Evolutionary conservation across 2,329 filamentous ascomycete species (phyloP), one percentile per base, ranked within the genome.

Genomic region (Chaetothyriales sp.): DNA sequence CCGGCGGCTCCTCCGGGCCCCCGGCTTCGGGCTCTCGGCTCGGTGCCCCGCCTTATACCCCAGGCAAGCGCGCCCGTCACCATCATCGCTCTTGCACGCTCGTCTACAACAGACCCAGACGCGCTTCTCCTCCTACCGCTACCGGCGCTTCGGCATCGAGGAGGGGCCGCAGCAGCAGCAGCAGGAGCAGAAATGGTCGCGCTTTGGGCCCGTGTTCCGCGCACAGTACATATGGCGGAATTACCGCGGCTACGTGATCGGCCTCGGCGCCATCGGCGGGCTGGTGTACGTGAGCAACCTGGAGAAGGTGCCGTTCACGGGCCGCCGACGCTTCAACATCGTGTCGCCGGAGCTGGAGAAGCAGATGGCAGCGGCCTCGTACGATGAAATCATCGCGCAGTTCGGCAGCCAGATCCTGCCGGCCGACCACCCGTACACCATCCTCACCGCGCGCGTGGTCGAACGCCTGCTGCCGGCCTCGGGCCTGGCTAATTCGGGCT

Each of bases 251-350:
- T 44, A 49, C 1, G 45, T 61, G 19, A 37, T 59, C 10, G 57
- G 77, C 5, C 73, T 69, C 2, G 64, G 67, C 1, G 66, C 66
- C 0, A 62, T 66, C 1, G 33, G 33, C 33, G 71, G 69, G 5
- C 70, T 67, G 0, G 64, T 79, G 52, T 80, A 80, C 60, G 59
- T 77, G 18, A 74, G 70, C 60, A 80, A 81, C 54, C 67, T 77
- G 3, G 78, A 82, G 54, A 66, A 70, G 33, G 77, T 60, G 2
- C 57, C 73, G 64, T 65, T 78, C 49, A 78, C 77, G 1, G 74
- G 75, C 4, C 73, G 79, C 1, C 68, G 73, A 43, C 73, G 79
- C 18, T 82, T 82, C 69, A 82, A 81, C 58, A 70, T 77, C 51
- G 63, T 81, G 13, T 69, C 70, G 1, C 62, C 69, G 1, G 58